Evolutionary conservation across 129 eudicot species (phyloP).

Genomic region (Flaveria ramosissima): DNA sequence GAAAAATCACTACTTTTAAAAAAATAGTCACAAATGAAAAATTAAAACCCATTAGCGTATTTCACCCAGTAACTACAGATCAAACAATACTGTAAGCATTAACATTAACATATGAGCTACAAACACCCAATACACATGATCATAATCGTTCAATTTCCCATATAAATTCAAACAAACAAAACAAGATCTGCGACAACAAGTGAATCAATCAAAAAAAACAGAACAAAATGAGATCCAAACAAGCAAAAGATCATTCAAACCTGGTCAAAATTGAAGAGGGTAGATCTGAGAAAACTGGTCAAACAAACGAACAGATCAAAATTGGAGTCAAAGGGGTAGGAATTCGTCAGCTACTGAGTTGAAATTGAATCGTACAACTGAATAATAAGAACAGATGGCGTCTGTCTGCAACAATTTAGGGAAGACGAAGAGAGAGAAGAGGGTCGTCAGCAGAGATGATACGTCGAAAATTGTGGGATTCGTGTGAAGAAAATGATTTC

Average conservation of each 20-base stretch:
- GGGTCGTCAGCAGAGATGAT: conserved; percentile 21
- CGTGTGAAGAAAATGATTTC: neutral
- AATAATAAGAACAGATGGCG: too few relatives aligned
- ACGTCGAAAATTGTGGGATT: conserved; percentile 31
- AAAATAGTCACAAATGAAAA: neutral
- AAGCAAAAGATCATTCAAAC: conserved; percentile 23
- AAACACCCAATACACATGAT: conserved; percentile 4
- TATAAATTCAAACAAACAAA: conserved; percentile 2
- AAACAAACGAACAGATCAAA: conserved; percentile 6
- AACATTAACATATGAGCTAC: conserved; percentile 20
- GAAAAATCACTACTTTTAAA: neutral
- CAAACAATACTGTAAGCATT: conserved; percentile 9
- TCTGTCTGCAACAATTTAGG: neutral
- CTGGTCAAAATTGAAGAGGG: conserved; percentile 28
- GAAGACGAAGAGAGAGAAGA: conserved; percentile 6
- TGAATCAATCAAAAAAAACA: neutral
- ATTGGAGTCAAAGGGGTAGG: conserved; percentile 19
- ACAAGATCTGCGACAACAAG: neutral
- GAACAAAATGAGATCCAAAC: conserved; percentile 22
- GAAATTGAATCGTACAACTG: conserved; percentile 6
- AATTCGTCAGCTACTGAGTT: neutral
- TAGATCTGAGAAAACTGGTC: conserved; percentile 26
- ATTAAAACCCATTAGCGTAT: neutral
- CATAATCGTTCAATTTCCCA: conserved; percentile 15
- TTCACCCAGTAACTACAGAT: neutral